Evolutionary conservation across 1,139 yeast genomes (phyloP).

Genomic region (Geotrichum citri-aurantii): DNA sequence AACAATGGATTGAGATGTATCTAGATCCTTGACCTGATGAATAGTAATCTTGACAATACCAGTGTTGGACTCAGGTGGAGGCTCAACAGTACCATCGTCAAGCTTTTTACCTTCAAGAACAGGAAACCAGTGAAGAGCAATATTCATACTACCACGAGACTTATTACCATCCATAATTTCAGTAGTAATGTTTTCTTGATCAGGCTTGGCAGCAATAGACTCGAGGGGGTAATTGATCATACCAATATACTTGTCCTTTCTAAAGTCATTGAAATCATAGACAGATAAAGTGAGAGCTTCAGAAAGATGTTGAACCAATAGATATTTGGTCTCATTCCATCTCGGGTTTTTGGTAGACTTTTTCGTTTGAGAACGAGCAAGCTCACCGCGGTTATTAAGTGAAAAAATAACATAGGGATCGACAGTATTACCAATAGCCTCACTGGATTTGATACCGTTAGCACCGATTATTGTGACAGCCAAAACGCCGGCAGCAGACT

Average conservation of each 20-base stretch:
- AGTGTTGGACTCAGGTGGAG: slow-evolving; percentile 89
- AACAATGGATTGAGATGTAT: slow-evolving; percentile 53
- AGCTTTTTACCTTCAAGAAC: slow-evolving; percentile 67
- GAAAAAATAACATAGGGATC: slow-evolving; percentile 80
- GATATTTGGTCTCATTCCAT: slow-evolving; percentile 74
- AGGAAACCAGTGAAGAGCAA: slow-evolving; percentile 71
- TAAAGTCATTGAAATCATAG: slow-evolving; percentile 66
- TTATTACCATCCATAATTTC: slow-evolving; percentile 69
- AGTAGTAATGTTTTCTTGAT: slow-evolving; percentile 48
- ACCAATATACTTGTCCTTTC: slow-evolving; percentile 81
- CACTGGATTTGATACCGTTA: slow-evolving; percentile 59
- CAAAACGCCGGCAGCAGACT: slow-evolving; percentile 81
- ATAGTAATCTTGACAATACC: slow-evolving; percentile 76
- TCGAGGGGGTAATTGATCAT: slow-evolving; percentile 71
- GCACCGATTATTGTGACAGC: slow-evolving; percentile 65
- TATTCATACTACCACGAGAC: slow-evolving; percentile 67
- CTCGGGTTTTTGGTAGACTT: slow-evolving; percentile 62
- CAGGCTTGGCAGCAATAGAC: slow-evolving; percentile 48
- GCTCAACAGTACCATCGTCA: slow-evolving; percentile 79
- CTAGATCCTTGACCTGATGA: slow-evolving; percentile 68
- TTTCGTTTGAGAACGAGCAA: slow-evolving; percentile 63
- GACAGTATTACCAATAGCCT: slow-evolving; percentile 65
- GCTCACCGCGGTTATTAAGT: slow-evolving; percentile 42
- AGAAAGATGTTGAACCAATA: slow-evolving; percentile 67
- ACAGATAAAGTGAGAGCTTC: slow-evolving; percentile 72